Evolutionary conservation across 805 yeast genomes (phyloP).

Genomic region (Kluyveromyces nonfermentans): DNA sequence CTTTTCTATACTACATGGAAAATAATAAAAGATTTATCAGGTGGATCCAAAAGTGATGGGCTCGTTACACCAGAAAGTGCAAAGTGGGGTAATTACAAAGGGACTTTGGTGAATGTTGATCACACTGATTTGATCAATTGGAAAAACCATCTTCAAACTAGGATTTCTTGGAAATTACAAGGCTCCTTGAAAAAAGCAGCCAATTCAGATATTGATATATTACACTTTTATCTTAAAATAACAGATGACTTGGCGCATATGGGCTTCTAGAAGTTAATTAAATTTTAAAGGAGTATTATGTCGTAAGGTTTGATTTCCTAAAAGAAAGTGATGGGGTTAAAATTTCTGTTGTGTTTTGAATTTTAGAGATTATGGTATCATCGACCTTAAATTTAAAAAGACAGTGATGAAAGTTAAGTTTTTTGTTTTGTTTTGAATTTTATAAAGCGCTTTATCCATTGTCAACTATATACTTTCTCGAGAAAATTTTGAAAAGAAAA

Average conservation of each 20-base stretch:
- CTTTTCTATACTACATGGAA: constrained; percentile 58
- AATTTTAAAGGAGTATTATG: not conserved
- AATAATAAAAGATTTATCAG: constrained; percentile 37
- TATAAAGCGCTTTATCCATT: too few species aligned
- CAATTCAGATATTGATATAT: constrained; percentile 46
- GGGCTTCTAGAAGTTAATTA: constrained; percentile 36
- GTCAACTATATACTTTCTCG: too few species aligned
- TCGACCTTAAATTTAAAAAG: too few species aligned
- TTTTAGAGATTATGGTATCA: too few species aligned
- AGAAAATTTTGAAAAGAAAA: too few species aligned
- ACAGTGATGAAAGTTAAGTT: too few species aligned
- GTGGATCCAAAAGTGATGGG: constrained; percentile 67
- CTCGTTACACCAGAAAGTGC: constrained; percentile 71
- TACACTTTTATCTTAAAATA: constrained; percentile 59
- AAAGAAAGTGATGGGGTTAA: too few species aligned
- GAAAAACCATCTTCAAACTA: constrained; percentile 46
- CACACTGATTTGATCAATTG: constrained; percentile 83
- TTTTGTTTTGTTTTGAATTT: too few species aligned
- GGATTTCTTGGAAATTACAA: constrained; percentile 6
- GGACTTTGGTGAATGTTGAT: constrained; percentile 69
- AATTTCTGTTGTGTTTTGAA: too few species aligned
- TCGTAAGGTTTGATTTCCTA: too few species aligned
- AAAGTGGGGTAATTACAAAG: constrained; percentile 77
- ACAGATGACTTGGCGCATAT: constrained; percentile 50
- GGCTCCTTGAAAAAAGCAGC: constrained; percentile 22